Evolutionary conservation across 192 early-diverging fungal species (phyloP).

Genomic region (Coemansia sp.): DNA sequence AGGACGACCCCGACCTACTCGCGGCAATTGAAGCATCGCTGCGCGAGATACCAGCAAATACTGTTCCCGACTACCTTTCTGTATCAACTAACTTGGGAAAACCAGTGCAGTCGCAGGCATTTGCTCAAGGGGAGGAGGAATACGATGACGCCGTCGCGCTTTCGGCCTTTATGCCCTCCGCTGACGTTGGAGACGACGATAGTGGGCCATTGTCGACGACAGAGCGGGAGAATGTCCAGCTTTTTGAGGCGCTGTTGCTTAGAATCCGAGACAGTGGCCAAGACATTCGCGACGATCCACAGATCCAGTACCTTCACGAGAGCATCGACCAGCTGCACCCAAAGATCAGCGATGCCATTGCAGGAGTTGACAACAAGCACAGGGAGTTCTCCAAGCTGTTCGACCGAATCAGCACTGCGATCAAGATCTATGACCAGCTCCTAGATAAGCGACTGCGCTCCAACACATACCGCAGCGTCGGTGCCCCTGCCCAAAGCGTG

Average conservation of each 20-base stretch:
- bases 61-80: constrained; percentile 25
- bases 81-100: constrained; percentile 5
- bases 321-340: constrained; percentile 84
- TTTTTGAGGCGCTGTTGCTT: constrained; percentile 86
- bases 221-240: constrained; percentile 85
- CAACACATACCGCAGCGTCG: constrained; percentile 23
- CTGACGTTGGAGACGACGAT: constrained; percentile 19
- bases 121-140: background rate
- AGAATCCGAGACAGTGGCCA: constrained; percentile 75
- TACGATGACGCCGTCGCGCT: constrained; percentile 13
- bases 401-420: constrained; percentile 76
- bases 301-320: constrained; percentile 80
- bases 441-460: constrained; percentile 71
- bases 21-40: constrained; percentile 79
- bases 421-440: constrained; percentile 83
- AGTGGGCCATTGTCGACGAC: constrained; percentile 64
- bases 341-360: constrained; percentile 71
- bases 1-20: constrained; percentile 66
- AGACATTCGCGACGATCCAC: constrained; percentile 70
- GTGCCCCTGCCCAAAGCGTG: constrained; percentile 10
- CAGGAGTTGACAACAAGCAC: constrained; percentile 77
- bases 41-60: constrained; percentile 52
- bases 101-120: background rate
- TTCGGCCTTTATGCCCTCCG: constrained; percentile 41
- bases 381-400: constrained; percentile 73